Conservation (phyloP, 768 basidiomycete species). For the Suillus lakei region DNA sequence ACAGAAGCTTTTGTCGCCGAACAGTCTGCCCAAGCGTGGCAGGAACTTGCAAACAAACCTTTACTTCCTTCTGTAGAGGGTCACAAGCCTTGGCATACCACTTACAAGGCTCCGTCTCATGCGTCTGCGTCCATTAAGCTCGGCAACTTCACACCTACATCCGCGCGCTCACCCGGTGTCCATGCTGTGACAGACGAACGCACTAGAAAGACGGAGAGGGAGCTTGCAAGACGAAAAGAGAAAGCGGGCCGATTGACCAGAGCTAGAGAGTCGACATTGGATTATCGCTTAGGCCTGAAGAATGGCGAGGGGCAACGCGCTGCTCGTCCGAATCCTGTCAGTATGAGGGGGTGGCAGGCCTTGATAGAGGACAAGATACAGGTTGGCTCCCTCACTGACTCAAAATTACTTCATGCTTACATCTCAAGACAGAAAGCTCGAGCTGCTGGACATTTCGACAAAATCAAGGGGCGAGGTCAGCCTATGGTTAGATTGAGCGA, state of each 20-base stretch:
- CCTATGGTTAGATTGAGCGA: slow-evolving; percentile 49
- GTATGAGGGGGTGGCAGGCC: slow-evolving; percentile 74
- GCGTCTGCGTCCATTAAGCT: slow-evolving; percentile 54
- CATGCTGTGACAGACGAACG: slow-evolving; percentile 40
- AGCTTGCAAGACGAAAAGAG: slow-evolving; percentile 54
- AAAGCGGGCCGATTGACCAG: slow-evolving; percentile 59
- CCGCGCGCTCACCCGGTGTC: slow-evolving; percentile 19
- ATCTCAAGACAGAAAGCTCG: slow-evolving; percentile 56
- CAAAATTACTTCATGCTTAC: background rate
- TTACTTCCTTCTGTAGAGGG: slow-evolving; percentile 58
- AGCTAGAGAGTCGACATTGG: slow-evolving; percentile 76
- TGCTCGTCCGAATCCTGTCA: slow-evolving; percentile 57
- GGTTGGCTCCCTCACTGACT: slow-evolving; percentile 41
- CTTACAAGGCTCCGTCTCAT: slow-evolving; percentile 65
- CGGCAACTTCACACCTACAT: slow-evolving; percentile 46
- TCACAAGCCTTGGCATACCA: slow-evolving; percentile 74
- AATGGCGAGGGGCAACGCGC: slow-evolving; percentile 4
- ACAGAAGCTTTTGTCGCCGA: slow-evolving; percentile 15
- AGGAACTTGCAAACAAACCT: slow-evolving; percentile 43
- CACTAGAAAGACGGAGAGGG: slow-evolving; percentile 49
- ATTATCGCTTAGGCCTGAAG: slow-evolving; percentile 68
- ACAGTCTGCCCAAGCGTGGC: slow-evolving; percentile 12
- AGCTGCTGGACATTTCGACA: slow-evolving; percentile 69
- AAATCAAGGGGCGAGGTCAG: slow-evolving; percentile 69
- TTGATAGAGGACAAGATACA: slow-evolving; percentile 83